Evolutionary conservation across 2,329 filamentous ascomycete genomes (phyloP), one percentile per base, ranked within the genome.

Genomic region (Colletotrichum trifolii): DNA sequence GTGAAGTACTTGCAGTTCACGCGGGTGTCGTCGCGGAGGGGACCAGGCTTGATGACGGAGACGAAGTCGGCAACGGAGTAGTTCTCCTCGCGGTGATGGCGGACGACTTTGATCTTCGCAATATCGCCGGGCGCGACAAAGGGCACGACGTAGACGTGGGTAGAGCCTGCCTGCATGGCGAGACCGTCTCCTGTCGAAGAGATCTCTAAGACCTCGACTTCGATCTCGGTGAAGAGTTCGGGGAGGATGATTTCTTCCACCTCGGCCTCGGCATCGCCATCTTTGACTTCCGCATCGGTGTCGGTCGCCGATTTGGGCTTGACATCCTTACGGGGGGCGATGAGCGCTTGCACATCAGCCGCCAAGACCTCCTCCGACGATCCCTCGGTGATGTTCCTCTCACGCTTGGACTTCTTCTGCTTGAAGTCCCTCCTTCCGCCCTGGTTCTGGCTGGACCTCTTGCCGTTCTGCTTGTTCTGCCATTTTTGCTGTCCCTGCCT

Each of bases 151-250:
- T 94, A 97, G 76, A 97, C 83, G 65, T 85, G 85, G 59, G 76
- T 81, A n/a, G 82, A 83, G 65, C 87, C 85, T 35, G 87, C 80
- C n/a, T 87, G 86, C 63, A 92, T 82, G 4, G 92, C 96, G 60
- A 99, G 85, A 3, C 93, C 96, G 71, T 98, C 96, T 57, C 96
- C 96, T 0, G 93, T 97, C 0, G 95, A 98, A 0, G 95, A 97
- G 39, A 98, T 83, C 69, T 92, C 88, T 7, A 89, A 78, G 63
- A 98, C 89, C n/a, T 91, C 88, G 45, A 98, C 87, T 57, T 97
- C 90, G 45, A 96, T 87, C 75, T 97, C 92, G 6, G 88, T 85
- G 64, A 91, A 91, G 43, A 83, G 82, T 69, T 90, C 86, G 2
- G 92, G 91, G 2, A 94, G 78, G 1, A 74, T 40, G 6, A 71